These are phyloP conservation scores for Phialocephala sp. DNA, from an alignment of 2,329 filamentous ascomycete species.

Conservation along the genomic window DNA sequence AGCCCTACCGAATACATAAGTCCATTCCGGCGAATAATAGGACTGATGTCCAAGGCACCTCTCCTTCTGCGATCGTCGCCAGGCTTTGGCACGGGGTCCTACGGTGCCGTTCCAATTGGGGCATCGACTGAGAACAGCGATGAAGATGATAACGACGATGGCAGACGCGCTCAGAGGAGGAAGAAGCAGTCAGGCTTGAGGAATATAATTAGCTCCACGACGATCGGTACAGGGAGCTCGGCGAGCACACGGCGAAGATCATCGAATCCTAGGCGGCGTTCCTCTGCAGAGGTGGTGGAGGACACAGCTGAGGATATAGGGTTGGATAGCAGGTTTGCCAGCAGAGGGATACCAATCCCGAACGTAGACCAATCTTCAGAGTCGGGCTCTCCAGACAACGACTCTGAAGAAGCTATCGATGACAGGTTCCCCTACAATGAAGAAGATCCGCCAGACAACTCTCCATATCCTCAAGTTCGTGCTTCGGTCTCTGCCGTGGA, in stretches of 20 bases:
- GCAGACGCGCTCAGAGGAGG: constrained; percentile 35
- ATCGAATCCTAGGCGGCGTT: constrained; percentile 17
- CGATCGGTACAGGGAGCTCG: constrained; percentile 17
- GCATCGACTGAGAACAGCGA: constrained; percentile 46
- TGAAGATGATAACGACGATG: constrained; percentile 40
- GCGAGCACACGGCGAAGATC: constrained; percentile 9
- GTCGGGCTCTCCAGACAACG: constrained; percentile 30
- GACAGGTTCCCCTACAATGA: constrained; percentile 48
- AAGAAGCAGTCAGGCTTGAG: constrained; percentile 36
- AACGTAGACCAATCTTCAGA: constrained; percentile 18
- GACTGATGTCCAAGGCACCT: constrained; percentile 54
- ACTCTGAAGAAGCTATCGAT: constrained; percentile 36
- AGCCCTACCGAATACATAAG: constrained; percentile 23
- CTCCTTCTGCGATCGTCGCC: constrained; percentile 65
- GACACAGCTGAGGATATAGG: constrained; percentile 34
- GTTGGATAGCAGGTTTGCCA: constrained; percentile 32
- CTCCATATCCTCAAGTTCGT: constrained; percentile 78
- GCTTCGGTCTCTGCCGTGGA: constrained; percentile 80
- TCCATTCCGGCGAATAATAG: constrained; percentile 32
- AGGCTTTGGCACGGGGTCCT: constrained; percentile 64
- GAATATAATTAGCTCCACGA: constrained; percentile 35
- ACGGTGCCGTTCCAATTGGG: constrained; percentile 60
- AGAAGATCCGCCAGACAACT: constrained; percentile 68
- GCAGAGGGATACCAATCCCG: constrained; percentile 35
- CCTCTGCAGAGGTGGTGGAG: constrained; percentile 22